A percentile compares a stretch with the other conserved stretches of the same genome.
phyloP scores from a whole-genome alignment of 768 basidiomycete genomes.

The Saitozyma podzolica region DNA sequence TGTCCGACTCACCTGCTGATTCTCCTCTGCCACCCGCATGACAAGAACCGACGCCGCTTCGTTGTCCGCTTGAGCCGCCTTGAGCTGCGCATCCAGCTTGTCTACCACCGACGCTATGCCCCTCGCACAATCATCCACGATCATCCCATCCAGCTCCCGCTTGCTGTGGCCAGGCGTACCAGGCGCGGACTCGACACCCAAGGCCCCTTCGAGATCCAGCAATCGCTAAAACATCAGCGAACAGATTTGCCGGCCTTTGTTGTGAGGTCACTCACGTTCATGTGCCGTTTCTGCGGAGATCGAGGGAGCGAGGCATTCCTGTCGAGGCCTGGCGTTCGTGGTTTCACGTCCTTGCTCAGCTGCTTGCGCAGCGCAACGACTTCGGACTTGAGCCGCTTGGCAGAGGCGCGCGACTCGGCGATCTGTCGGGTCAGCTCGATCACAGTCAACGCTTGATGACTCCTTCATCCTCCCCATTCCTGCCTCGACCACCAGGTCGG shows the following conservation, averaged over 20 bases:
- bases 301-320: slow-evolving; percentile 40
- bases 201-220: no score
- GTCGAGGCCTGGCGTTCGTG: slow-evolving; percentile 23
- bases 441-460: no score
- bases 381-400: slow-evolving; percentile 76
- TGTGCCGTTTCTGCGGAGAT: slow-evolving; percentile 50
- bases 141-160: slow-evolving; percentile 26
- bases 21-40: slow-evolving; percentile 7
- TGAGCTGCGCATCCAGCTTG: slow-evolving; percentile 30
- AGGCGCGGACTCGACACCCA: no score
- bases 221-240: no score
- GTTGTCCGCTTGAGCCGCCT: slow-evolving; percentile 18
- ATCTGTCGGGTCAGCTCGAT: slow-evolving; percentile 56
- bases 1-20: slow-evolving; percentile 17
- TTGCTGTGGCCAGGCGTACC: slow-evolving; percentile 4
- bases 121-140: slow-evolving; percentile 33
- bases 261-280: slow-evolving; percentile 39
- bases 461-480: no score
- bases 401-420: slow-evolving; percentile 66
- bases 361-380: slow-evolving; percentile 48
- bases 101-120: slow-evolving; percentile 27
- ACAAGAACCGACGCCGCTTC: slow-evolving; percentile 22
- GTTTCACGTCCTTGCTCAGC: slow-evolving; percentile 23
- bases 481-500: no score
- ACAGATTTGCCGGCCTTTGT: no score